Conservation (phyloP, 208 protist genomes). For the Tritrichomonas foetus region DNA sequence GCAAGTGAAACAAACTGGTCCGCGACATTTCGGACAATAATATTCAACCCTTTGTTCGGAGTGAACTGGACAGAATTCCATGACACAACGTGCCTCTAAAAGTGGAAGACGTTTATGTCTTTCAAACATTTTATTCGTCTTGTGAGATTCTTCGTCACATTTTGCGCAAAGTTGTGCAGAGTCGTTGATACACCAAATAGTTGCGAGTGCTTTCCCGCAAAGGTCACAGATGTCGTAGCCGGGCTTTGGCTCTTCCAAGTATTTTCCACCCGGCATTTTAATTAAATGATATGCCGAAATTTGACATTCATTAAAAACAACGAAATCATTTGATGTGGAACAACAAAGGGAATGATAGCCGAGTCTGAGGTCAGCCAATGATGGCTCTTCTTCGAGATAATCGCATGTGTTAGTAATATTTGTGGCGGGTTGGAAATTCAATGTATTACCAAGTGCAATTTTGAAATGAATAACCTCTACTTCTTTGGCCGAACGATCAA, state of each 20-base stretch:
- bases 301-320: slow-evolving; percentile 25
- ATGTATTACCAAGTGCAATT: neutral
- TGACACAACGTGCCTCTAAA: neutral
- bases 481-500: neutral
- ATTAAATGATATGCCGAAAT: neutral
- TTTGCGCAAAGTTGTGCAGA: neutral
- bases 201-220: neutral
- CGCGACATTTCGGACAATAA: neutral
- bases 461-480: neutral
- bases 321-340: neutral
- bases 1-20: neutral
- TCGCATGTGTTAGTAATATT: too few relatives aligned
- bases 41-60: neutral
- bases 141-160: slow-evolving; percentile 4
- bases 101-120: neutral
- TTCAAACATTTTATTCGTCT: neutral
- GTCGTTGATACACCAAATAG: slow-evolving; percentile 25
- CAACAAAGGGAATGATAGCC: slow-evolving; percentile 1
- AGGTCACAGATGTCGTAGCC: neutral
- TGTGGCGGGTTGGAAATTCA: neutral
- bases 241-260: neutral
- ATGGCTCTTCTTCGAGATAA: neutral
- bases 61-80: neutral
- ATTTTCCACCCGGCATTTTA: neutral
- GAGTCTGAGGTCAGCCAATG: neutral